Conservation (phyloP, 305 asterid genomes). For the Fraxinus baroniana region DNA sequence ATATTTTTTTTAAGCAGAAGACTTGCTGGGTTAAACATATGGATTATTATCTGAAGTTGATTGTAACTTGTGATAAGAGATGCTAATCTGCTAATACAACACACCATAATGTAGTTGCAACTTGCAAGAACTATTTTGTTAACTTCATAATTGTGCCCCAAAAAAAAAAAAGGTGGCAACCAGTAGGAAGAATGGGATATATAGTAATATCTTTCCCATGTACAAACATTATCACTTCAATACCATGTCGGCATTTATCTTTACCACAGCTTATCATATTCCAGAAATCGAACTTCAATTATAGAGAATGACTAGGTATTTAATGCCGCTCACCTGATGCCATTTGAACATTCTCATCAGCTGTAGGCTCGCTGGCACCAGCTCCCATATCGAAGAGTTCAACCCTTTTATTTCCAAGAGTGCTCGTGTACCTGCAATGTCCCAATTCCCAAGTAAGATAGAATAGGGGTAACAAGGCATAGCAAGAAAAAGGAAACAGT, state of each 20-base stretch:
- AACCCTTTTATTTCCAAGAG: conserved; percentile 89
- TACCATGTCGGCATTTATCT: background rate
- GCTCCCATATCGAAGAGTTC: conserved; percentile 94
- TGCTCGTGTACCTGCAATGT: conserved; percentile 77
- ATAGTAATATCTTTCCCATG: conserved; percentile 6
- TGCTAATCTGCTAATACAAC: background rate
- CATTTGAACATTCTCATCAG: conserved; percentile 82
- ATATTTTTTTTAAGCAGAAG: background rate
- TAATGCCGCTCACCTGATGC: conserved; percentile 66
- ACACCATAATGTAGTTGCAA: conserved; percentile 1
- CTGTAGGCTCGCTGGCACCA: conserved; percentile 73
- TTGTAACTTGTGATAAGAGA: background rate
- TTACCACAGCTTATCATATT: background rate
- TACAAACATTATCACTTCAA: conserved; percentile 1
- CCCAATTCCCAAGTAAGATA: conserved; percentile 19
- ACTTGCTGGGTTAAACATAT: background rate
- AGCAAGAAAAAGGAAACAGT: conserved; percentile 13
- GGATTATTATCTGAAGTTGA: background rate
- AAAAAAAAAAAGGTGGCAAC: background rate
- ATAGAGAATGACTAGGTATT: background rate
- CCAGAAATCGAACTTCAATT: background rate
- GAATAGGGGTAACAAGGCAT: background rate
- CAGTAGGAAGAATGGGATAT: background rate
- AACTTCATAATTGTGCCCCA: background rate
- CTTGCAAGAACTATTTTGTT: conserved; percentile 5